Percentiles rank a stretch among this genome's conserved stretches.
Evolutionary conservation across 1,284 basidiomycete species (phyloP).

Genomic region (Phenoliferia sp.): DNA sequence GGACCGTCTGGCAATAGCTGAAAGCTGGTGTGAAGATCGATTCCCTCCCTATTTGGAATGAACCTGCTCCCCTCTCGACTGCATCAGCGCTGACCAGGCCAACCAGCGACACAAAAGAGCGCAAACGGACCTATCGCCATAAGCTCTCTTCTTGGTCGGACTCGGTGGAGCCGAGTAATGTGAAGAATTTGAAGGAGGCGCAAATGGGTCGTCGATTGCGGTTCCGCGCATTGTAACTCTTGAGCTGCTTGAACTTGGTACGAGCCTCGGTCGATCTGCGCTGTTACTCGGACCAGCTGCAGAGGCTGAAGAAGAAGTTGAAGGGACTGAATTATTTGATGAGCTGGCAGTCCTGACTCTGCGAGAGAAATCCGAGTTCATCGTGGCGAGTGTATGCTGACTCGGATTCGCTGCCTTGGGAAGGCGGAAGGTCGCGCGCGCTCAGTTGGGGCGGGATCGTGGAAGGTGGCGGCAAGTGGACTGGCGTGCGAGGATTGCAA

Average conservation of each 20-base stretch:
- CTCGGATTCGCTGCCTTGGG: not conserved
- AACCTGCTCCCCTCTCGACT: slow-evolving; percentile 41
- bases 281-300: no score
- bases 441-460: not conserved
- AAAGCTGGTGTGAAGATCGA: slow-evolving; percentile 49
- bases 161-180: slow-evolving; percentile 1
- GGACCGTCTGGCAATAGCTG: slow-evolving; percentile 46
- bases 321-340: not conserved
- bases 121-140: slow-evolving; percentile 26
- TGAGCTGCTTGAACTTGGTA: not conserved
- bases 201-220: not conserved
- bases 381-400: not conserved
- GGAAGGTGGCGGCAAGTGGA: not conserved
- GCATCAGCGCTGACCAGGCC: not conserved
- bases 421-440: not conserved
- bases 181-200: not conserved
- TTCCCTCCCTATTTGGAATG: slow-evolving; percentile 51
- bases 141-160: slow-evolving; percentile 25
- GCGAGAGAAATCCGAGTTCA: not conserved
- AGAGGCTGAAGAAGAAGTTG: not conserved
- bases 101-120: not conserved
- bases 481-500: no score
- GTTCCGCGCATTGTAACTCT: slow-evolving; percentile 2
- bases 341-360: not conserved
- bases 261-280: not conserved